Percentiles rank a stretch among this genome's conserved stretches.
Evolutionary conservation across 2,329 filamentous ascomycete genomes (phyloP).

Genomic region (Xylariaceae sp.): DNA sequence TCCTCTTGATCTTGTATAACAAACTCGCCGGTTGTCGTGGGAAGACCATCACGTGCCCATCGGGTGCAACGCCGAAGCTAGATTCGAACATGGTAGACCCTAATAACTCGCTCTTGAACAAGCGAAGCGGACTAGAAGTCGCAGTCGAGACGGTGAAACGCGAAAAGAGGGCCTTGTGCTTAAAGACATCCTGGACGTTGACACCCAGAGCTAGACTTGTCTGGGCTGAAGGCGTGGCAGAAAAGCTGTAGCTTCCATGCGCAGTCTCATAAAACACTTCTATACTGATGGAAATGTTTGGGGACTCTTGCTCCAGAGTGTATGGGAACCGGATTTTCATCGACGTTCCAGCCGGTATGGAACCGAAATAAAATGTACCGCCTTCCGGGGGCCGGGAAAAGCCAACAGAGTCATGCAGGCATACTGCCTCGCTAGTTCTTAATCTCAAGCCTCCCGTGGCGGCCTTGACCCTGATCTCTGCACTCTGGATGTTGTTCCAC

Average conservation of each 20-base stretch:
- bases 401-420: slow-evolving; percentile 38
- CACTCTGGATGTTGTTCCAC: slow-evolving; percentile 61
- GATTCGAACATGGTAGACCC: slow-evolving; percentile 65
- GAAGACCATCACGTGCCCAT: slow-evolving; percentile 60
- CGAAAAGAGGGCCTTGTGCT: slow-evolving; percentile 74
- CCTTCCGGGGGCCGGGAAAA: slow-evolving; percentile 47
- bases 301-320: slow-evolving; percentile 71
- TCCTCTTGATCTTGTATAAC: slow-evolving; percentile 70
- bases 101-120: slow-evolving; percentile 66
- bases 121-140: slow-evolving; percentile 64
- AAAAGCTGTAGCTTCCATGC: slow-evolving; percentile 59
- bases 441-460: slow-evolving; percentile 62
- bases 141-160: slow-evolving; percentile 87
- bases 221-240: slow-evolving; percentile 56
- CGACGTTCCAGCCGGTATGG: slow-evolving; percentile 39
- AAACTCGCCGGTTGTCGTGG: slow-evolving; percentile 75
- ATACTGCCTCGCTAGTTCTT: slow-evolving; percentile 53
- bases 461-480: slow-evolving; percentile 57
- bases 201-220: slow-evolving; percentile 82
- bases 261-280: slow-evolving; percentile 70
- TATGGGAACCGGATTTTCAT: slow-evolving; percentile 70
- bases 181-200: slow-evolving; percentile 95
- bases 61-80: slow-evolving; percentile 50
- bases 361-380: slow-evolving; percentile 46
- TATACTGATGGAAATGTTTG: slow-evolving; percentile 65